Evolutionary conservation across 495 filamentous ascomycete genomes (phyloP), one percentile per base, ranked within the genome.

Genomic region (Opeltia flavorubescens): DNA sequence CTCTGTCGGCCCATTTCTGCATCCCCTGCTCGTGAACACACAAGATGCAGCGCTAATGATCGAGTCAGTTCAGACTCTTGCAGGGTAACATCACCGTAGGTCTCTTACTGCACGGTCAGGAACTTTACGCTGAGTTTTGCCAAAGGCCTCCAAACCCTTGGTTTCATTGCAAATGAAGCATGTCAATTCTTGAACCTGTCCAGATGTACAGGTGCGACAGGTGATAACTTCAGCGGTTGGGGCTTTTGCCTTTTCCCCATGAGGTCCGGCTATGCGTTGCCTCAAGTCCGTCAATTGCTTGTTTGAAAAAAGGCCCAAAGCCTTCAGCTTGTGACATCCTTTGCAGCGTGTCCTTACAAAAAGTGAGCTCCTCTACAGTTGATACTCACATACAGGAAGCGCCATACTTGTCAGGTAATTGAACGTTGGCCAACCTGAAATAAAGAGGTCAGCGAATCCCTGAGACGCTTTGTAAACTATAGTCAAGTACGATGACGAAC

Each of bases 121-220:
- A 17, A 67, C 64, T 15, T 58, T 58, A 0, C 78, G 67, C 49
- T 81, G 74, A 21, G 49, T 60, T 50, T 77, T 80, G 35, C 72
- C 71, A 56, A 83, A 86, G 0, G 63, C 58, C 0, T 74, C 63
- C 1, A 75, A 43, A 0, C 54, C 50, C 52, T 76, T 76, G 23
- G 53, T 54, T 26, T 61, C 39, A 13, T 57, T 55, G 50, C 82
- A 86, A 27, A 56, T 55, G 44, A 18, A 51, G 49, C 66, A 72
- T 51, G 28, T 65, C 57, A 68, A 49, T 45, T 72, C 68, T 13
- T 50, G 48, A 5, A 47, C 46, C 38, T 55, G 59, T 9, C 42
- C 48, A 3, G 54, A 51, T 12, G 55, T 54, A 42, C 66, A 69
- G 11, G 43, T 23, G n/a, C 43, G 33, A 48, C 58, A 61, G 39